Conservation (phyloP, 129 eudicot genomes). For the Dittrichia graveolens region DNA sequence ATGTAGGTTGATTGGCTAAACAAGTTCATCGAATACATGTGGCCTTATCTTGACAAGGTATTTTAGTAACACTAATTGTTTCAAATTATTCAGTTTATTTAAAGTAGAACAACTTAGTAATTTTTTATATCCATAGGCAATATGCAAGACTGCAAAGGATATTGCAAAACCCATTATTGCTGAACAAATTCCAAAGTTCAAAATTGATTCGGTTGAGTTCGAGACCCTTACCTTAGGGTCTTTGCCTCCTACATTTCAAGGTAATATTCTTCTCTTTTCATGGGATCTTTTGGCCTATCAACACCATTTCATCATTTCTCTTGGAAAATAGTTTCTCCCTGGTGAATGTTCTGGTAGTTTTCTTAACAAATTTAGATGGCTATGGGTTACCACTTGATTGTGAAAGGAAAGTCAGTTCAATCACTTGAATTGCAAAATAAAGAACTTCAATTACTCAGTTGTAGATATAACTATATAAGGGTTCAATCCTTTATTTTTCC, state of each 20-base stretch:
- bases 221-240: conserved; percentile 70
- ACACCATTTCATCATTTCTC: neutral
- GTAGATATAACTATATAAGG: neutral
- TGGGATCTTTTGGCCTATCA: neutral
- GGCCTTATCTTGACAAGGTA: conserved; percentile 97
- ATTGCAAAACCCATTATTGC: conserved; percentile 86
- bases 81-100: neutral
- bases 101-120: neutral
- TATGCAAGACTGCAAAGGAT: conserved; percentile 83
- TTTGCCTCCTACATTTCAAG: conserved; percentile 88
- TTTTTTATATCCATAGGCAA: conserved; percentile 52
- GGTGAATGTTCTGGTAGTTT: neutral
- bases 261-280: conserved; percentile 34
- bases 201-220: conserved; percentile 74
- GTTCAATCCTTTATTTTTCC: neutral
- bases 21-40: conserved; percentile 73
- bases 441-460: neutral
- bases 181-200: conserved; percentile 84
- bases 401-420: neutral
- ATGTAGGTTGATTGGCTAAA: conserved; percentile 89
- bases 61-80: neutral
- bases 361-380: neutral
- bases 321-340: neutral
- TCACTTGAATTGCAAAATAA: conserved; percentile 1
- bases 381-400: too few species aligned